phyloP scores from a whole-genome alignment of 148 eudicot species.

The Drosera capensis region DNA sequence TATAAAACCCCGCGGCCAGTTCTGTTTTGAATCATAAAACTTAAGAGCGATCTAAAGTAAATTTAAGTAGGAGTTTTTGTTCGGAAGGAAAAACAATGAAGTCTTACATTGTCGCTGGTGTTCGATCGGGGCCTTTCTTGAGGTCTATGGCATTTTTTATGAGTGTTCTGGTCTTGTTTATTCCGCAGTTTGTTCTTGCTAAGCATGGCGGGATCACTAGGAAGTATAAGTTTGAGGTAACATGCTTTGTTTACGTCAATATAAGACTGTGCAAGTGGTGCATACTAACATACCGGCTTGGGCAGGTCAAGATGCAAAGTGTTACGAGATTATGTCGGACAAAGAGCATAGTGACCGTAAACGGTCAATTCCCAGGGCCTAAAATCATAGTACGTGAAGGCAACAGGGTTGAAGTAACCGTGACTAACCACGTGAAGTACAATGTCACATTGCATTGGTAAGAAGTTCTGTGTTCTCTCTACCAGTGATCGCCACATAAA shows the following conservation, averaged over 20 bases:
- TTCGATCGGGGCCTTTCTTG: not conserved
- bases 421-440: slow-evolving; percentile 15
- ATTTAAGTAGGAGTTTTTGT: no score
- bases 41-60: no score
- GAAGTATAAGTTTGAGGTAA: slow-evolving; percentile 19
- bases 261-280: not conserved
- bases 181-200: slow-evolving; percentile 11
- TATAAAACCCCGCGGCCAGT: no score
- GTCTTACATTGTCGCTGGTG: not conserved
- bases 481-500: no score
- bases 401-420: slow-evolving; percentile 14
- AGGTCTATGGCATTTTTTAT: slow-evolving; percentile 6
- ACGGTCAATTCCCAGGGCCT: slow-evolving; percentile 21
- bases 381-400: slow-evolving; percentile 17
- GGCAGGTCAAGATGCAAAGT: slow-evolving; percentile 17
- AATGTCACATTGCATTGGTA: slow-evolving; percentile 23
- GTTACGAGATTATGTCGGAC: slow-evolving; percentile 16
- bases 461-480: no score
- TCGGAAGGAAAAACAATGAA: slow-evolving; percentile 2
- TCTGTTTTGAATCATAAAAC: no score
- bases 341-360: slow-evolving; percentile 19
- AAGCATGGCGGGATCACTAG: slow-evolving; percentile 11
- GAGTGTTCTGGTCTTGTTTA: slow-evolving; percentile 1
- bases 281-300: not conserved
- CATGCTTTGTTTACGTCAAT: not conserved